Evolutionary conservation across 139 green algal genomes (phyloP).

Genomic region (Picochlorum sp.): DNA sequence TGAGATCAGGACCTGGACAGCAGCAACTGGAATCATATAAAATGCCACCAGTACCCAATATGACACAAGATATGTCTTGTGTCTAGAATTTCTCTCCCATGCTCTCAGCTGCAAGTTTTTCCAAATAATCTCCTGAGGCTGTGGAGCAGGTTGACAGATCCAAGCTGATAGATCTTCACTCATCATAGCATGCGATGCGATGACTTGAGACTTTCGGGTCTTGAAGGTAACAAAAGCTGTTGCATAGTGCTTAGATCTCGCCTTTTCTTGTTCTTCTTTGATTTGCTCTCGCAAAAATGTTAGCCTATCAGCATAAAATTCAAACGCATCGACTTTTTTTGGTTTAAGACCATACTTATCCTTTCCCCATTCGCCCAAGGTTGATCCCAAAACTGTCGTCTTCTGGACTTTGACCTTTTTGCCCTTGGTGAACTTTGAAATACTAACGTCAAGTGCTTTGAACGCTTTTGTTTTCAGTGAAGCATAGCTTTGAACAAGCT

Average conservation of each 20-base stretch:
- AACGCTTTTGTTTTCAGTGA: neutral
- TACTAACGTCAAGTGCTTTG: neutral
- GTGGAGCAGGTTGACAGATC: slow-evolving; percentile 22
- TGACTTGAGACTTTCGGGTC: slow-evolving; percentile 18
- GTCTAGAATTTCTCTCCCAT: slow-evolving; percentile 15
- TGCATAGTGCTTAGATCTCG: slow-evolving; percentile 2
- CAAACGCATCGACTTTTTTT: slow-evolving; percentile 18
- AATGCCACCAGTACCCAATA: slow-evolving; percentile 29
- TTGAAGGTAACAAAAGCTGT: slow-evolving; percentile 53
- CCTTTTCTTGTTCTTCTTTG: neutral
- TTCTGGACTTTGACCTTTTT: neutral
- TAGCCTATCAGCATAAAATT: slow-evolving; percentile 9
- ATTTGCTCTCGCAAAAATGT: neutral
- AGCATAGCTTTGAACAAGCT: neutral
- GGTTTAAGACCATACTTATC: slow-evolving; percentile 20
- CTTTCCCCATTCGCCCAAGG: neutral
- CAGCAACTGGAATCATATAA: slow-evolving; percentile 8
- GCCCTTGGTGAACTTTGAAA: neutral
- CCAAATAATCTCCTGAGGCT: slow-evolving; percentile 13
- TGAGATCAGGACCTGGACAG: neutral
- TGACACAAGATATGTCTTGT: slow-evolving; percentile 6
- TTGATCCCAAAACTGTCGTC: neutral
- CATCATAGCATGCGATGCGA: slow-evolving; percentile 29
- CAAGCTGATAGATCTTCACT: slow-evolving; percentile 31
- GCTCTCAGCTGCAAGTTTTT: slow-evolving; percentile 11